These are phyloP conservation scores for Diutina siamensis DNA, from an alignment of 1,139 yeast genomes.

Conservation along the genomic window DNA sequence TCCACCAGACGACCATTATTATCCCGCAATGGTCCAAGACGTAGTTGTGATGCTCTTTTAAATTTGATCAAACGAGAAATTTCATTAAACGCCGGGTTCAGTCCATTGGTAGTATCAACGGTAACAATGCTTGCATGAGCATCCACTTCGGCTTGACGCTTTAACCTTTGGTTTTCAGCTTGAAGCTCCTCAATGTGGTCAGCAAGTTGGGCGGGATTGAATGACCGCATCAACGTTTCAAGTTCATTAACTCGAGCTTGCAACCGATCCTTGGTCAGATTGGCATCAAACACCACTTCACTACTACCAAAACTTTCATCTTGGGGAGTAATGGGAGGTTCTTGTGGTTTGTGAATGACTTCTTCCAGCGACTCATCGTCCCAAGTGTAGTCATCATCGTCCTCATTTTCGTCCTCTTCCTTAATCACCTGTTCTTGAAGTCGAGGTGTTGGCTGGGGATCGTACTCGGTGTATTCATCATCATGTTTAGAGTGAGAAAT, in stretches of 20 bases:
- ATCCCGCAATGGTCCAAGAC: background rate
- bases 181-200: background rate
- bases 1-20: background rate
- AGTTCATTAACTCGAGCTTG: background rate
- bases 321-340: background rate
- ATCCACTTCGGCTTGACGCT: background rate
- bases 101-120: background rate
- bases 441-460: background rate
- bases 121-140: background rate
- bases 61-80: background rate
- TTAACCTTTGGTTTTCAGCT: background rate
- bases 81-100: background rate
- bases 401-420: background rate
- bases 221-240: background rate
- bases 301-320: background rate
- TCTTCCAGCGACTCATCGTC: background rate
- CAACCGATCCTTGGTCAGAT: background rate
- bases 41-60: background rate
- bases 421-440: background rate
- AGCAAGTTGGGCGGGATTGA: background rate
- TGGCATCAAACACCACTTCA: background rate
- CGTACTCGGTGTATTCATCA: slow-evolving; percentile 1
- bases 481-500: slow-evolving; percentile 1
- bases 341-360: background rate
- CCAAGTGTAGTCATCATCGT: slow-evolving; percentile 1